Evolutionary conservation across 2,329 filamentous ascomycete genomes (phyloP).

Genomic region (Botrytis byssoidea): DNA sequence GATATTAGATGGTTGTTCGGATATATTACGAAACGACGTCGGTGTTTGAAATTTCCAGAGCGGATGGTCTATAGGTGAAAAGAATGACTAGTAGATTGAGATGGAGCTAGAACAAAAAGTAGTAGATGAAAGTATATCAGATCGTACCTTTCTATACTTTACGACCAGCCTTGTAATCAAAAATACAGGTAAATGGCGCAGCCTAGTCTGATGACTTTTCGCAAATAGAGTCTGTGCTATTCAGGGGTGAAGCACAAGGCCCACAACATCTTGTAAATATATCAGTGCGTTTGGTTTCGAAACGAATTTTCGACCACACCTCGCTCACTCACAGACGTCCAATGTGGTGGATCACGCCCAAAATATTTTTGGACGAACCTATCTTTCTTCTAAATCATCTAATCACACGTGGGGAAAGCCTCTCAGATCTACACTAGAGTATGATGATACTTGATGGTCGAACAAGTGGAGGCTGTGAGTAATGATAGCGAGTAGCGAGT

Average conservation of each 20-base stretch:
- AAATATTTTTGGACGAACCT: constrained; percentile 2
- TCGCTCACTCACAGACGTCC: not conserved
- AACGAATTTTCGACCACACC: not conserved
- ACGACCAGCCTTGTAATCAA: not conserved
- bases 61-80: not conserved
- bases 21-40: constrained; percentile 7
- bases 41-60: not conserved
- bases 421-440: not conserved
- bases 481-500: not conserved
- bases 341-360: not conserved
- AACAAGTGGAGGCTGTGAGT: constrained; percentile 18
- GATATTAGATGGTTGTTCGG: not conserved
- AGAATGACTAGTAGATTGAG: not conserved
- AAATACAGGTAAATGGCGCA: not conserved
- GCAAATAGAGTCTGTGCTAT: not conserved
- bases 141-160: not conserved
- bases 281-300: constrained; percentile 19
- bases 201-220: not conserved
- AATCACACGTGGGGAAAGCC: not conserved
- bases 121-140: not conserved
- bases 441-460: constrained; percentile 9
- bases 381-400: not conserved
- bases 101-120: not conserved
- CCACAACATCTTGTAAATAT: not conserved
- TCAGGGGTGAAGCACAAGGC: not conserved